These are phyloP conservation scores for Cladosporium cucumerinum DNA, from an alignment of 2,329 filamentous ascomycete genomes.

Conservation along the genomic window DNA sequence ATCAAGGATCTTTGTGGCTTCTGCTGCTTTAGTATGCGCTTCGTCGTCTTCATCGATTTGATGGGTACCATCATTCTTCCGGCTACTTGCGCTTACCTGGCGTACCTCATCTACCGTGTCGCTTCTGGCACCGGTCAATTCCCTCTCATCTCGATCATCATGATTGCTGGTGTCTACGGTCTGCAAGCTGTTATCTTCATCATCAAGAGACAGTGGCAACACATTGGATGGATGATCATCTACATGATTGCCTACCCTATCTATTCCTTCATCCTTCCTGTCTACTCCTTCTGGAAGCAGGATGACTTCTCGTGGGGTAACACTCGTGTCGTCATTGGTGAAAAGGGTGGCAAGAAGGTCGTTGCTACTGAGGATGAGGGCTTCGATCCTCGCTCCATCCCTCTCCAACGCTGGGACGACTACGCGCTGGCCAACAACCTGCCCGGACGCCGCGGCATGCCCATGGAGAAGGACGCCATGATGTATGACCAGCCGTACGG, in stretches of 20 bases:
- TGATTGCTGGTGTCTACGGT: constrained; percentile 90
- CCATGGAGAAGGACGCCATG: constrained; percentile 55
- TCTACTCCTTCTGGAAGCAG: constrained; percentile 99
- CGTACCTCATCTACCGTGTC: constrained; percentile 79
- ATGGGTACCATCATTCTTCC: constrained; percentile 89
- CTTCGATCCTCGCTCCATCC: constrained; percentile 89
- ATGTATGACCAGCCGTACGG: constrained; percentile 20
- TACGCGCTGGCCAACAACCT: constrained; percentile 84
- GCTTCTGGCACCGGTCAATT: constrained; percentile 68
- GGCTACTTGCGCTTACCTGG: constrained; percentile 81
- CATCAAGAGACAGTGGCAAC: constrained; percentile 95
- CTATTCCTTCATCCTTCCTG: constrained; percentile 82
- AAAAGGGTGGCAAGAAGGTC: constrained; percentile 87
- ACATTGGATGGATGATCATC: constrained; percentile 99
- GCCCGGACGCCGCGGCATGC: constrained; percentile 78
- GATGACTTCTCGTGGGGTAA: constrained; percentile 99
- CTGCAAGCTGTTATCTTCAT: constrained; percentile 96
- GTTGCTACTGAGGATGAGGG: constrained; percentile 77
- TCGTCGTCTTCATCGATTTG: constrained; percentile 91
- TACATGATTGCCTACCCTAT: constrained; percentile 95
- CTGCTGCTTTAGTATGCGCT: constrained; percentile 98
- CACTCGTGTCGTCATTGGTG: constrained; percentile 93
- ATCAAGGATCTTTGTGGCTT: constrained; percentile 95
- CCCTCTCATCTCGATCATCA: constrained; percentile 80
- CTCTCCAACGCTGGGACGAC: constrained; percentile 95